Evolutionary conservation across 1,139 yeast genomes (phyloP).

Genomic region (Geotrichum klebahnii): DNA sequence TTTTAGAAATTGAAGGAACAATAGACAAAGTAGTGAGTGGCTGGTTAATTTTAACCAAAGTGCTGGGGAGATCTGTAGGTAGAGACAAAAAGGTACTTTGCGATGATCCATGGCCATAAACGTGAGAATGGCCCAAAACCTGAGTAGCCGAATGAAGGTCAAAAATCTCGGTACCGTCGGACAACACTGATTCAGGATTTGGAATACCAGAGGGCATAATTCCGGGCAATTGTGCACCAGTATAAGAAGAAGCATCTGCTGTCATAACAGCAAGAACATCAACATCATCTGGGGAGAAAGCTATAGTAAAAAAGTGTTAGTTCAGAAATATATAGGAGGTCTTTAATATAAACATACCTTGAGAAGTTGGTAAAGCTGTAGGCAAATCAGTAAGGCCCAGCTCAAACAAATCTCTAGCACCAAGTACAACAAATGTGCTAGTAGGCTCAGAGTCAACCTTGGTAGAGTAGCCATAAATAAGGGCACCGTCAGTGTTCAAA

Average conservation of each 20-base stretch:
- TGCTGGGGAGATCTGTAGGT: neutral
- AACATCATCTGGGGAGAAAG: neutral
- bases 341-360: neutral
- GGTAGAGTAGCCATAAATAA: conserved; percentile 4
- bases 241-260: neutral
- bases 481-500: conserved; percentile 1
- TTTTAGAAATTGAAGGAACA: neutral
- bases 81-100: neutral
- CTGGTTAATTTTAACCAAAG: neutral
- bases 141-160: no score
- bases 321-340: neutral
- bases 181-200: no score
- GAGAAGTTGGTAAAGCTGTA: neutral
- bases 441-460: neutral
- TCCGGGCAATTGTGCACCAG: no score
- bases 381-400: neutral
- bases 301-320: neutral
- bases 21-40: neutral
- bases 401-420: neutral
- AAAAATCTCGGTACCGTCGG: no score
- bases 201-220: no score
- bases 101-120: neutral
- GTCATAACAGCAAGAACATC: conserved; percentile 2
- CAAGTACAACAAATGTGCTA: neutral
- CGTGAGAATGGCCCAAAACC: no score